Evolutionary conservation across 306 rosid species (phyloP).

Genomic region (Castanea sativa): DNA sequence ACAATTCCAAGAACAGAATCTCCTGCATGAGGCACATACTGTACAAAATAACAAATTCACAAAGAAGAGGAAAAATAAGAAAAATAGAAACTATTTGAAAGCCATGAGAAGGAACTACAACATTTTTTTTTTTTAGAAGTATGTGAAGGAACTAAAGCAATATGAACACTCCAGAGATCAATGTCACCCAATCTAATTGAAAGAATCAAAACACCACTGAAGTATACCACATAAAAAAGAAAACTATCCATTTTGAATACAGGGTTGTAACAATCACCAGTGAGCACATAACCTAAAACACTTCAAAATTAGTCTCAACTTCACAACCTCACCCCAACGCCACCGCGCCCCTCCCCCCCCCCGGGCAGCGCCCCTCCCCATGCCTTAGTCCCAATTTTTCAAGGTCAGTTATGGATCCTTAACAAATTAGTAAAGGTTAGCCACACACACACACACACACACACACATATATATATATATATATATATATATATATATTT

Average conservation of each 20-base stretch:
- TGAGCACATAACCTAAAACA: background rate
- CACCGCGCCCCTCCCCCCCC: too few relatives aligned
- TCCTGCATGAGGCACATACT: conserved; percentile 84
- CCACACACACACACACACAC: too few relatives aligned
- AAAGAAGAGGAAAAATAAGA: background rate
- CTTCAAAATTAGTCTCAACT: background rate
- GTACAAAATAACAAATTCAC: conserved; percentile 24
- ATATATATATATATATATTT: too few relatives aligned
- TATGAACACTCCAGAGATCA: background rate
- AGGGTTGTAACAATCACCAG: background rate
- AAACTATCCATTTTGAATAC: background rate
- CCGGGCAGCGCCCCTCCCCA: too few relatives aligned
- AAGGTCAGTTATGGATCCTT: too few relatives aligned
- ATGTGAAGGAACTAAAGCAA: background rate
- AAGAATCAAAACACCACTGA: background rate
- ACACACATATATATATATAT: too few relatives aligned
- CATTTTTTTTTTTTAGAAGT: too few relatives aligned
- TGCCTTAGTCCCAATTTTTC: too few relatives aligned
- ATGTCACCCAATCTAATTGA: background rate
- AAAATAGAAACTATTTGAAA: background rate
- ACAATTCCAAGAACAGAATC: conserved; percentile 90
- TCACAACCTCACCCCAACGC: too few relatives aligned
- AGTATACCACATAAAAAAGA: background rate
- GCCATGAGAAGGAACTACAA: background rate
- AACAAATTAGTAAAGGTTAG: too few relatives aligned